Evolutionary conservation across 164 flowering plant species (phyloP), one percentile per base, ranked within the genome.

Genomic region (Buxus sempervirens): DNA sequence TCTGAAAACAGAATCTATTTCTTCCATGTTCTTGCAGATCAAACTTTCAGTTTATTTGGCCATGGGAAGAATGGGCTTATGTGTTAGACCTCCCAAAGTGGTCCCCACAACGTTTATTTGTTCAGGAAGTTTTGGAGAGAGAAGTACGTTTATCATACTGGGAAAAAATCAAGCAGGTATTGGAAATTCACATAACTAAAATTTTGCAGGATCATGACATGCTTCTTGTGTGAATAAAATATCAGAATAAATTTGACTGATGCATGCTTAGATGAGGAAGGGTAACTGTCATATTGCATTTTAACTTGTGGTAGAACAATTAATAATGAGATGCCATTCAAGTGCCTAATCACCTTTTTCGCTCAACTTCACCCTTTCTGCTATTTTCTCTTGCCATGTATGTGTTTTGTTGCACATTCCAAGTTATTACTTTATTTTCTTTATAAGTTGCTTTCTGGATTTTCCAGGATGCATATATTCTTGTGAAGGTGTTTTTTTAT

Each of bases 111-210:
- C 82, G 98, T 53, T 91, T 96, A 12, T 93, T 96, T 82, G 99
- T 96, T 70, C 95, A 96, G 75, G 99, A 96, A 73, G 96, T 96
- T 70, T 74, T 96, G 83, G 98, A 96, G 69, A 90, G 97, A 76
- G 99, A 96, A 85, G 89, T 91, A 4, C 98, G 97, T 36, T 75
- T 96, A 70, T 96, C 99, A 70, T 96, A 93, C 76, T 91, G 98
- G 98, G 99, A 96, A 57, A 90, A 91, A 85, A 80, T 91, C 67
- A 93, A 93, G 86, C 99, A 96, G 96, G 99, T 93, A 89, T 28
- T 63, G 23, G 24, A 20, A 24, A 28, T 56, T 27, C 28, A 18
- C 54, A 25, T 4, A 70, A 18, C 38, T 36, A 9, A 19, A 61
- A 19, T 32, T 62, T n/a, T 55, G 19, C 53, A 23, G 19, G 1